Evolutionary conservation across 805 yeast species (phyloP).

Genomic region (Starmerella etchellsii): DNA sequence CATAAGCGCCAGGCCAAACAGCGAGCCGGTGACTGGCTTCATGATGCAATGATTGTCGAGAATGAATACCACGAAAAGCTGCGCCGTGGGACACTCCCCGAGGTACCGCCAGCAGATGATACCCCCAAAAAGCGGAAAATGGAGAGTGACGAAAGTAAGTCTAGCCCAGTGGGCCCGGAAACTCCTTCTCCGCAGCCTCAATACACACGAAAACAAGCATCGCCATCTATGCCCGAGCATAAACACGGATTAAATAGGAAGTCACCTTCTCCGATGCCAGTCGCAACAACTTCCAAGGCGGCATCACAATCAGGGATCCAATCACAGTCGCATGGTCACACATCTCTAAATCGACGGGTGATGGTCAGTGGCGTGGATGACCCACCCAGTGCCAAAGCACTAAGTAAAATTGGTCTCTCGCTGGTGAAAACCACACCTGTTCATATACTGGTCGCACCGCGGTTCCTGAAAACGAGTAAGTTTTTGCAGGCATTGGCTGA

Average conservation of each 20-base stretch:
- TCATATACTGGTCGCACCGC: conserved; percentile 53
- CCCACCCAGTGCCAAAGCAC: conserved; percentile 15
- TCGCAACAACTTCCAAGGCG: background rate
- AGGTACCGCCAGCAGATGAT: background rate
- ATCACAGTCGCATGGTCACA: background rate
- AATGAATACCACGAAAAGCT: conserved; percentile 48
- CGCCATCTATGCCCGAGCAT: background rate
- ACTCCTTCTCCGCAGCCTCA: background rate
- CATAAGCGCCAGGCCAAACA: conserved; percentile 40
- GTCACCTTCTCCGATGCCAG: background rate
- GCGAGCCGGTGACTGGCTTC: conserved; percentile 53
- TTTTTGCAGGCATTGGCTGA: conserved; percentile 58
- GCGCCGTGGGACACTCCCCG: conserved; percentile 6
- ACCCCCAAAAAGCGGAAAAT: background rate
- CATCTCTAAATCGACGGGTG: conserved; percentile 6
- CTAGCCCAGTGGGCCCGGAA: background rate
- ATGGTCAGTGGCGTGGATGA: conserved; percentile 24
- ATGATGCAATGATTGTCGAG: conserved; percentile 42
- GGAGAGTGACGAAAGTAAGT: background rate
- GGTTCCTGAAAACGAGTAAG: conserved; percentile 73
- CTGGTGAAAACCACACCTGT: conserved; percentile 33
- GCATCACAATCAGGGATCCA: background rate
- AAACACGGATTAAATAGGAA: background rate
- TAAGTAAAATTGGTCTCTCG: conserved; percentile 42
- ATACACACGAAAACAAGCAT: too few species aligned